These are phyloP conservation scores for Calonectria montana DNA, from an alignment of 2,329 filamentous ascomycete species.

Conservation along the genomic window DNA sequence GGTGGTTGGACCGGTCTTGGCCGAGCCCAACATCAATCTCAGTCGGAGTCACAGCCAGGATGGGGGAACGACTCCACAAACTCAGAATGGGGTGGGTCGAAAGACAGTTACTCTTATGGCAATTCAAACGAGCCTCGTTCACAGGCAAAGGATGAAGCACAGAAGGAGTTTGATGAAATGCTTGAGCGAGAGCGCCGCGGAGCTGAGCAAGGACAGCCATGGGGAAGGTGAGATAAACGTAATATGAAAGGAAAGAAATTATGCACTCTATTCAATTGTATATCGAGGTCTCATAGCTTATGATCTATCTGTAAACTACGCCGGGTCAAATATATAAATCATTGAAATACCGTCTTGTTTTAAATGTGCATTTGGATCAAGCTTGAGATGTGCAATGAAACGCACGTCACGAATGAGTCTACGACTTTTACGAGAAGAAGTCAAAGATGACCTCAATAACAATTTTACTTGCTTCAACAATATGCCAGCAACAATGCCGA, in stretches of 20 bases:
- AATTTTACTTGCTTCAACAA: constrained; percentile 17
- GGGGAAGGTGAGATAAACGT: constrained; percentile 32
- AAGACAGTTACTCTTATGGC: constrained; percentile 50
- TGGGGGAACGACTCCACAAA: constrained; percentile 43
- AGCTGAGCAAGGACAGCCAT: constrained; percentile 43
- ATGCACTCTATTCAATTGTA: constrained; percentile 9
- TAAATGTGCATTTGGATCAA: background rate
- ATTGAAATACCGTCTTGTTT: background rate
- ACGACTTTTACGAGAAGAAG: constrained; percentile 5
- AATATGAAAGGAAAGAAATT: background rate
- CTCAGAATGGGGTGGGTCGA: constrained; percentile 24
- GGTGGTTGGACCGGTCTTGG: constrained; percentile 26
- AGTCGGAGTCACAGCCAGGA: constrained; percentile 30
- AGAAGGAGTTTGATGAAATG: constrained; percentile 62
- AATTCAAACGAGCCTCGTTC: constrained; percentile 51
- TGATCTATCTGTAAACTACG: background rate
- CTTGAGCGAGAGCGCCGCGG: constrained; percentile 57
- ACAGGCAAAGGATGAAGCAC: constrained; percentile 57
- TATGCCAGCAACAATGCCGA: background rate
- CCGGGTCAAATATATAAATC: background rate
- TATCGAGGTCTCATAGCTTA: constrained; percentile 9
- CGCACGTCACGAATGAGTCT: background rate
- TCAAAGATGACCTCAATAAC: constrained; percentile 11
- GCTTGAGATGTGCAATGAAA: background rate
- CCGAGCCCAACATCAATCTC: constrained; percentile 21